phyloP scores from a whole-genome alignment of 2,329 filamentous ascomycete species.

The Parastagonospora avenae region DNA sequence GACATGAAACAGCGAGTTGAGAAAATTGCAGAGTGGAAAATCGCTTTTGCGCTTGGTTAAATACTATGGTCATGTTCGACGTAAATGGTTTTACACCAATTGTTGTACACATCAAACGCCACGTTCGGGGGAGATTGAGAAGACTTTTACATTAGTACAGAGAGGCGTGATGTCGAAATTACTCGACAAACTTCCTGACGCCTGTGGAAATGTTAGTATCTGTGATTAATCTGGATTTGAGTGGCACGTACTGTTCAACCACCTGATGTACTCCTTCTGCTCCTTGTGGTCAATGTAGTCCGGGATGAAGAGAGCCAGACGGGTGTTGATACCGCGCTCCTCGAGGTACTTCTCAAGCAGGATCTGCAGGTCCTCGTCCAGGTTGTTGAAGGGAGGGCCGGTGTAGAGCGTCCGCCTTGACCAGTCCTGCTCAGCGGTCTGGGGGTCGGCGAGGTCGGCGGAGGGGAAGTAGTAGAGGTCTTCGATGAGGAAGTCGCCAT shows the following conservation, averaged over 20 bases:
- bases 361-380: conserved; percentile 94
- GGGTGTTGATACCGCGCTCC: conserved; percentile 87
- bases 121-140: conserved; percentile 3
- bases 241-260: conserved; percentile 67
- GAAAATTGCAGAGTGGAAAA: conserved; percentile 26
- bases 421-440: conserved; percentile 77
- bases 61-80: conserved; percentile 18
- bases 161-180: conserved; percentile 17
- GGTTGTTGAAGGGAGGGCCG: conserved; percentile 88
- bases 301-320: conserved; percentile 86
- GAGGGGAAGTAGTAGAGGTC: conserved; percentile 88
- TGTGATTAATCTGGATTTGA: not conserved
- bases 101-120: conserved; percentile 35
- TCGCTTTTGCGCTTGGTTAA: conserved; percentile 16
- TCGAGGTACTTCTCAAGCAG: conserved; percentile 92
- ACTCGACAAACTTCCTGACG: conserved; percentile 82
- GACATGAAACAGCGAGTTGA: not conserved
- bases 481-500: conserved; percentile 85
- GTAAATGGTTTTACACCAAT: conserved; percentile 9
- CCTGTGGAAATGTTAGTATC: conserved; percentile 53
- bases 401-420: conserved; percentile 79
- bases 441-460: conserved; percentile 74
- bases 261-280: conserved; percentile 92
- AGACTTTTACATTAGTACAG: conserved; percentile 26
- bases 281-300: conserved; percentile 99